Evolutionary conservation across 2,329 filamentous ascomycete species (phyloP), one percentile per base, ranked within the genome.

Genomic region (Colletotrichum lini): DNA sequence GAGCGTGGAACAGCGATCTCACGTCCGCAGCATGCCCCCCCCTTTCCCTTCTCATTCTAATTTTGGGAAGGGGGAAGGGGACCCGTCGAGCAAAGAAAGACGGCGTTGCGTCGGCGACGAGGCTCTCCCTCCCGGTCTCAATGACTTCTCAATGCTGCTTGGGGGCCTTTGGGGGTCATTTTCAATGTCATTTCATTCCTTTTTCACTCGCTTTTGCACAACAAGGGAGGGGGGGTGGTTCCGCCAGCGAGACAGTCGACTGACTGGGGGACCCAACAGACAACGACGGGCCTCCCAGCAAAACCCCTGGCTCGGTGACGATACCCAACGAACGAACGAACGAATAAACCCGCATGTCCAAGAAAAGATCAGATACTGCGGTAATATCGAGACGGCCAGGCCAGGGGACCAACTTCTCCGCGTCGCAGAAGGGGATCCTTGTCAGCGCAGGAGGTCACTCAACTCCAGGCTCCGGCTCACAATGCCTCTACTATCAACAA

Each of bases 361-460:
- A 42, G 45, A 40, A 26, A 42, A 61, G 44, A 61, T 26, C 45
- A 57, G 45, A 59, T 42, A 16, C 47, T 23, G 54, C 64, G 23
- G 64, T 40, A 67, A 54, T 58, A 68, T 47, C 53, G 38, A 62
- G 38, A 49, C 49, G 49, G 49, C 57, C 38, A 35, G 59, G 35
- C 63, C 49, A 62, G 64, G 63, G 50, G 59, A 26, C 50, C 18
- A 26, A 56, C 42, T 42, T 49, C 26, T 40, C 35, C 40, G 42
- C 45, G 50, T 50, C 50, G 38, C 40, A 60, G 54, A 56, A 56
- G 35, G 47, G 30, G 56, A 56, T 54, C 62, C 56, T 60, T 54
- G 62, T 70, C 40, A 42, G 49, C 47, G 45, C 30, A 42, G 57
- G 30, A 38, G 62, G n/a, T 58, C 30, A 54, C 16, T 30, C 62